Evolutionary conservation across 1,139 yeast species (phyloP).

Genomic region (Blastobotrys persicus): DNA sequence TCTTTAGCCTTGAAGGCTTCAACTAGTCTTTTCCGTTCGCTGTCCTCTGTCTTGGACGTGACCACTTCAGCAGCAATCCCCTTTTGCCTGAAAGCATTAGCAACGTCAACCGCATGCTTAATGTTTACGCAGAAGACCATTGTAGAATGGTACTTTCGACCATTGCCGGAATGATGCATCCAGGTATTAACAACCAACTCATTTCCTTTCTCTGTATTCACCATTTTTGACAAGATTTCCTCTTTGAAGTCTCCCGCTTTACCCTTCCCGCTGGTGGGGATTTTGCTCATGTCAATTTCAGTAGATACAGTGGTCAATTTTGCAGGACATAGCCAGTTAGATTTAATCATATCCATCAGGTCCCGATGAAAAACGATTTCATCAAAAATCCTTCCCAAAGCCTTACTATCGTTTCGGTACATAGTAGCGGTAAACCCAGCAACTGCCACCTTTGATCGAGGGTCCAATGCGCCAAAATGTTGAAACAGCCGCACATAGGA

Average conservation of each 20-base stretch:
- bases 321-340: constrained; percentile 69
- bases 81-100: constrained; percentile 50
- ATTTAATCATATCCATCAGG: constrained; percentile 63
- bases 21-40: constrained; percentile 53
- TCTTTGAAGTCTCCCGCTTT: constrained; percentile 54
- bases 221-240: constrained; percentile 49
- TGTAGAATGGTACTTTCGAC: constrained; percentile 52
- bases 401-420: constrained; percentile 60
- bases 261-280: constrained; percentile 25
- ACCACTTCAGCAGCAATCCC: constrained; percentile 76
- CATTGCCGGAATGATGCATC: constrained; percentile 41
- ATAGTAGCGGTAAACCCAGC: constrained; percentile 89
- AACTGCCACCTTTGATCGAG: constrained; percentile 50
- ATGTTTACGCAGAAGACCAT: constrained; percentile 77
- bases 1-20: constrained; percentile 59
- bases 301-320: constrained; percentile 58
- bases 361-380: constrained; percentile 70
- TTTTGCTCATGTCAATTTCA: constrained; percentile 38
- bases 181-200: constrained; percentile 60
- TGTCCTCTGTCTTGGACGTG: constrained; percentile 59
- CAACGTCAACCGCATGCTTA: constrained; percentile 58
- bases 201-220: constrained; percentile 56
- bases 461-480: constrained; percentile 51
- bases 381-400: constrained; percentile 63
- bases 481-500: constrained; percentile 60